Percentiles rank a stretch among this genome's conserved stretches.
Evolutionary conservation across 495 filamentous ascomycete genomes (phyloP).

Genomic region (Penicillium coffeae): DNA sequence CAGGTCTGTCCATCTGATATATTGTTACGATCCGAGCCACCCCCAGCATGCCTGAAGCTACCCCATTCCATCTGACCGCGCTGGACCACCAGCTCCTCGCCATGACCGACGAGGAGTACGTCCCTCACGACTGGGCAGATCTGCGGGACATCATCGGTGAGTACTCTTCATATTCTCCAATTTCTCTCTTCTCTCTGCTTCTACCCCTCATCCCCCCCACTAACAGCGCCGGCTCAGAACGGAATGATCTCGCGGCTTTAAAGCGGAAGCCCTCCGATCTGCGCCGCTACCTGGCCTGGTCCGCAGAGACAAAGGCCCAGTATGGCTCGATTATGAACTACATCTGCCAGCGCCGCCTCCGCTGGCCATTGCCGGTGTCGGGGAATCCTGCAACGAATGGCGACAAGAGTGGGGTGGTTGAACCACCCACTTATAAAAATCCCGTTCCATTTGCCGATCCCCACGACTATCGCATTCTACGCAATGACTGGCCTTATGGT

Average conservation of each 20-base stretch:
- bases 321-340: conserved; percentile 79
- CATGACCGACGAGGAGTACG: conserved; percentile 67
- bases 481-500: conserved; percentile 93
- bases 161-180: conserved; percentile 12
- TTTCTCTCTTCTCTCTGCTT: not conserved
- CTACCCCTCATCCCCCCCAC: conserved; percentile 10
- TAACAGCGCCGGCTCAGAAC: conserved; percentile 36
- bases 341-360: conserved; percentile 66
- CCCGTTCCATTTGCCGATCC: conserved; percentile 63
- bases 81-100: conserved; percentile 61
- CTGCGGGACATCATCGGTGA: conserved; percentile 63
- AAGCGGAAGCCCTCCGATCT: conserved; percentile 82
- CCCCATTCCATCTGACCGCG: conserved; percentile 62
- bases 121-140: conserved; percentile 65
- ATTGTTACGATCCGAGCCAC: not conserved
- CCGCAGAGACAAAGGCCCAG: conserved; percentile 57
- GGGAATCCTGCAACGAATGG: conserved; percentile 1
- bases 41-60: conserved; percentile 11
- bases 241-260: conserved; percentile 70
- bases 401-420: not conserved
- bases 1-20: not conserved
- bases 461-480: conserved; percentile 69
- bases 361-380: conserved; percentile 52
- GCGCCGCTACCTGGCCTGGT: conserved; percentile 79
- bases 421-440: conserved; percentile 29